These are phyloP conservation scores for Raphanus sativus DNA, from an alignment of 345 rosid genomes.

Conservation along the genomic window DNA sequence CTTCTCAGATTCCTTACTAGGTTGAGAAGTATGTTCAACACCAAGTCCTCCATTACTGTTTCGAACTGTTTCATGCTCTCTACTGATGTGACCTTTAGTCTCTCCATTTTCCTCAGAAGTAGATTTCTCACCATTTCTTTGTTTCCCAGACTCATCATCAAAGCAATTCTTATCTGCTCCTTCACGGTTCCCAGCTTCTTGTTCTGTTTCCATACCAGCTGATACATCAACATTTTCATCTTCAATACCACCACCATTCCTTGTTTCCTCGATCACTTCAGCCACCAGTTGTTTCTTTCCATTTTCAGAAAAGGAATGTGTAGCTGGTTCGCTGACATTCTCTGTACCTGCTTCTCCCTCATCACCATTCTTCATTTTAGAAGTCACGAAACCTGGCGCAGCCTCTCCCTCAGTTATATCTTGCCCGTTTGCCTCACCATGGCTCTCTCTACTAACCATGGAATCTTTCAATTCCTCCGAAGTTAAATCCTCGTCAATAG, in stretches of 20 bases:
- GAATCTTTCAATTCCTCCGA: not conserved
- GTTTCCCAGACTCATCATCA: slow-evolving; percentile 19
- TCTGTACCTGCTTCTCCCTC: slow-evolving; percentile 23
- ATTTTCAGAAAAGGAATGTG: slow-evolving; percentile 2
- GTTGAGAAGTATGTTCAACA: slow-evolving; percentile 16
- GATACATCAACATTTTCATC: slow-evolving; percentile 25
- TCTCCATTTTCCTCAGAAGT: slow-evolving; percentile 37
- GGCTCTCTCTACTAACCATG: slow-evolving; percentile 13
- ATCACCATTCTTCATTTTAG: slow-evolving; percentile 34
- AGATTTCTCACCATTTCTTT: slow-evolving; percentile 34
- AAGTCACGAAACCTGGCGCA: slow-evolving; percentile 21
- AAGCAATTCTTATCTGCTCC: slow-evolving; percentile 15
- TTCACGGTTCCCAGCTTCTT: slow-evolving; percentile 33
- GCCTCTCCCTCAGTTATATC: slow-evolving; percentile 51
- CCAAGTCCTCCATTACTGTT: slow-evolving; percentile 23
- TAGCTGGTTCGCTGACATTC: slow-evolving; percentile 30
- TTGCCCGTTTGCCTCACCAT: not conserved
- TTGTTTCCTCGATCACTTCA: slow-evolving; percentile 22
- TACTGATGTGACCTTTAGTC: slow-evolving; percentile 12
- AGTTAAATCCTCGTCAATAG: slow-evolving; percentile 33
- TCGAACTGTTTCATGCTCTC: slow-evolving; percentile 10
- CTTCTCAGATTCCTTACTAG: slow-evolving; percentile 25
- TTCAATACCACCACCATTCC: slow-evolving; percentile 16
- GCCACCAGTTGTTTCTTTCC: slow-evolving; percentile 18
- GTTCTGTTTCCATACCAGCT: slow-evolving; percentile 16